Percentiles rank a stretch among this genome's conserved stretches.
Evolutionary conservation across 805 yeast species (phyloP).

Genomic region (Candida berthetii): DNA sequence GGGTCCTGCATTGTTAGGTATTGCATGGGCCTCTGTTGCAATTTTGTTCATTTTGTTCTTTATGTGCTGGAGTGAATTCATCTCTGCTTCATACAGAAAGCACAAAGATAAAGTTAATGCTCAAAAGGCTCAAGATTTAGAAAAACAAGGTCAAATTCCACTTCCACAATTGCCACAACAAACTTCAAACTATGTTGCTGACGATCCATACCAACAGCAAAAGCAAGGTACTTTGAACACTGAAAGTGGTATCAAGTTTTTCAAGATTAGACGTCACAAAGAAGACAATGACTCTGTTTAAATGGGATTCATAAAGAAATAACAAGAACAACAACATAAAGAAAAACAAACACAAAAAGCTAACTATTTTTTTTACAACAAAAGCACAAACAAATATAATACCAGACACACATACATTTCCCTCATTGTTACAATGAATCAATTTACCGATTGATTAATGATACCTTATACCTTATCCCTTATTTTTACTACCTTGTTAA

Average conservation of each 20-base stretch:
- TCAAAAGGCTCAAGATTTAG: neutral
- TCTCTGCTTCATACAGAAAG: slow-evolving; percentile 42
- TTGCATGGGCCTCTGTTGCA: slow-evolving; percentile 67
- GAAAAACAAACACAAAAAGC: too few relatives aligned
- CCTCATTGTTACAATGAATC: too few relatives aligned
- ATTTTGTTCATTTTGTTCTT: slow-evolving; percentile 43
- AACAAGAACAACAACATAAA: too few relatives aligned
- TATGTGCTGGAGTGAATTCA: slow-evolving; percentile 43
- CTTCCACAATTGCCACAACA: slow-evolving; percentile 21
- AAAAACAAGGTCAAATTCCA: slow-evolving; percentile 9
- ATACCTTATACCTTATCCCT: too few relatives aligned
- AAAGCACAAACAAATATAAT: too few relatives aligned
- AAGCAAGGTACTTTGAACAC: slow-evolving; percentile 23
- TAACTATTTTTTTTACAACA: too few relatives aligned
- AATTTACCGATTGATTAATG: too few relatives aligned
- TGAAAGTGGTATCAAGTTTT: slow-evolving; percentile 67
- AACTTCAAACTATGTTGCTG: slow-evolving; percentile 10
- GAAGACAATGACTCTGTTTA: slow-evolving; percentile 33
- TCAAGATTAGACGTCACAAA: slow-evolving; percentile 59
- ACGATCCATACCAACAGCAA: slow-evolving; percentile 22
- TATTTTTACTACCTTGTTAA: too few relatives aligned
- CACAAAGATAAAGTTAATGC: slow-evolving; percentile 35
- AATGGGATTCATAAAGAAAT: neutral
- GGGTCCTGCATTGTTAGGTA: slow-evolving; percentile 54
- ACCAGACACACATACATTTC: too few relatives aligned